A percentile compares a stretch with the other conserved stretches of the same genome.
Evolutionary conservation across 306 rosid genomes (phyloP).

Genomic region (Malus domestica): ASM211411v1 NC_041802.1:4102501-4103000

Average conservation of each 20-base stretch:
- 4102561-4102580: conserved; percentile 25
- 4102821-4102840: neutral
- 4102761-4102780: neutral
- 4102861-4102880: neutral
- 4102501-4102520: conserved; percentile 44
- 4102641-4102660: neutral
- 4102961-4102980: conserved; percentile 28
- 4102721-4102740: neutral
- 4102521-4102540: conserved; percentile 42
- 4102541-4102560: conserved; percentile 34
- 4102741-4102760: neutral
- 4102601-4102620: conserved; percentile 48
- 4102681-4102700: conserved; percentile 10
- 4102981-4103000: conserved; percentile 18
- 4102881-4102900: neutral
- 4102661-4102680: conserved; percentile 46
- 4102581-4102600: conserved; percentile 46
- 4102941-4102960: conserved; percentile 29
- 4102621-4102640: conserved; percentile 41
- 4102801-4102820: neutral
- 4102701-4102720: neutral
- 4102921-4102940: conserved; percentile 20
- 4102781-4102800: neutral
- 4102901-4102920: conserved; percentile 21
- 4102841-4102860: neutral